These are phyloP conservation scores for Asterella californica DNA, from an alignment of 225 moss, liverwort and hornwort species.

Conservation along the genomic window DNA sequence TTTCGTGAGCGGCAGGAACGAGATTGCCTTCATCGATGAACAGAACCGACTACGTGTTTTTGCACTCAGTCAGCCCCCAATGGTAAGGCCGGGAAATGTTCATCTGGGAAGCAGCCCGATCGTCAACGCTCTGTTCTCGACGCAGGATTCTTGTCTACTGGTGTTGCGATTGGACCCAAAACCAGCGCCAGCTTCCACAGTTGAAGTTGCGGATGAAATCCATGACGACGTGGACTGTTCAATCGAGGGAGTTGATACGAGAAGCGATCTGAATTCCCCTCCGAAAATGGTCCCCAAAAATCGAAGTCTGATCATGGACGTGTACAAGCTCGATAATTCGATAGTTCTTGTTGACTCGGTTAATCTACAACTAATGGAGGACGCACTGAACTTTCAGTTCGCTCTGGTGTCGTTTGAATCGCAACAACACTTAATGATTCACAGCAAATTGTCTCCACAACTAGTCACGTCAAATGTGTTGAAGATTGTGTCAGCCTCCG, in stretches of 20 bases:
- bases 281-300: neutral
- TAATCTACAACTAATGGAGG: neutral
- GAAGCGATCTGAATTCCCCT: neutral
- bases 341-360: constrained; percentile 10
- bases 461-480: constrained; percentile 29
- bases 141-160: constrained; percentile 52
- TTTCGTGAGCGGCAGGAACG: constrained; percentile 49
- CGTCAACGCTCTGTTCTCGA: constrained; percentile 37
- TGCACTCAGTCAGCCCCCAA: constrained; percentile 39
- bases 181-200: neutral
- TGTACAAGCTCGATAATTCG: constrained; percentile 41
- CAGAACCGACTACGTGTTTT: constrained; percentile 28
- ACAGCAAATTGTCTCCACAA: constrained; percentile 20
- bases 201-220: neutral
- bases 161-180: constrained; percentile 11
- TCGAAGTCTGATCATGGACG: constrained; percentile 22
- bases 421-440: constrained; percentile 50
- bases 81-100: constrained; percentile 45
- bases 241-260: neutral
- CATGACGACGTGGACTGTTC: neutral
- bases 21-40: constrained; percentile 49
- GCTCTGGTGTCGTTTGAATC: constrained; percentile 40
- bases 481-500: constrained; percentile 46
- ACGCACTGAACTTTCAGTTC: constrained; percentile 19
- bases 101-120: constrained; percentile 26